These are phyloP conservation scores for Aspergillus latus DNA, from an alignment of 2,329 filamentous ascomycete genomes.

Conservation along the genomic window DNA sequence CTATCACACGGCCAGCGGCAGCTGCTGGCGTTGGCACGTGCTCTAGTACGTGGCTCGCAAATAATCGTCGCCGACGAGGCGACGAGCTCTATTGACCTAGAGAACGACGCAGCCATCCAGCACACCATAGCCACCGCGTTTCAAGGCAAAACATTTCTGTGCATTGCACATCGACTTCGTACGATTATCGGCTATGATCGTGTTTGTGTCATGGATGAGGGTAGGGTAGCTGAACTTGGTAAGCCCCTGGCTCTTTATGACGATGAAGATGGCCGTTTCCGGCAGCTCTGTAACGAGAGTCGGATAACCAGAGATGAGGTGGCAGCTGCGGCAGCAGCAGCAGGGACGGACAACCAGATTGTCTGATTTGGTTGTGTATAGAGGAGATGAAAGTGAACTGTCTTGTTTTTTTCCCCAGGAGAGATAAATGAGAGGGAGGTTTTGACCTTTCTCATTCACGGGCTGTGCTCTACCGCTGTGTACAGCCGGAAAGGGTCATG, in stretches of 20 bases:
- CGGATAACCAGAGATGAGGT: too few relatives aligned
- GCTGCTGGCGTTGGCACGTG: constrained; percentile 9
- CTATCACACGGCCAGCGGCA: constrained; percentile 14
- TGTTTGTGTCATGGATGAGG: constrained; percentile 10
- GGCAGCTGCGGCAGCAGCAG: too few relatives aligned
- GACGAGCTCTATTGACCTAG: constrained; percentile 7
- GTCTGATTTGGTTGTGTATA: too few relatives aligned
- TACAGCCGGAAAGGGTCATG: too few relatives aligned
- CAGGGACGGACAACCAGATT: too few relatives aligned
- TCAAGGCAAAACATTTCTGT: neutral
- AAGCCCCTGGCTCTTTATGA: neutral
- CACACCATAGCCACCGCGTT: neutral
- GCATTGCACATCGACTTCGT: constrained; percentile 13
- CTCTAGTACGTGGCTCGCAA: neutral
- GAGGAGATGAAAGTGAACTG: too few relatives aligned
- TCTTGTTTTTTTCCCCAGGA: too few relatives aligned
- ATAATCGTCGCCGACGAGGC: constrained; percentile 14
- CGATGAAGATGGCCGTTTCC: too few relatives aligned
- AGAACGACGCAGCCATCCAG: constrained; percentile 9
- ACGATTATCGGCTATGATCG: constrained; percentile 12
- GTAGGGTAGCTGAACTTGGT: constrained; percentile 4
- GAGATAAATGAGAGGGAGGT: too few relatives aligned
- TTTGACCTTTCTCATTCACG: too few relatives aligned
- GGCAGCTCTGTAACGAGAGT: too few relatives aligned
- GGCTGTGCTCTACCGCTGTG: too few relatives aligned